These are phyloP conservation scores for Fusarium vanettenii DNA, from an alignment of 2,329 filamentous ascomycete species.

Conservation along the genomic window DNA sequence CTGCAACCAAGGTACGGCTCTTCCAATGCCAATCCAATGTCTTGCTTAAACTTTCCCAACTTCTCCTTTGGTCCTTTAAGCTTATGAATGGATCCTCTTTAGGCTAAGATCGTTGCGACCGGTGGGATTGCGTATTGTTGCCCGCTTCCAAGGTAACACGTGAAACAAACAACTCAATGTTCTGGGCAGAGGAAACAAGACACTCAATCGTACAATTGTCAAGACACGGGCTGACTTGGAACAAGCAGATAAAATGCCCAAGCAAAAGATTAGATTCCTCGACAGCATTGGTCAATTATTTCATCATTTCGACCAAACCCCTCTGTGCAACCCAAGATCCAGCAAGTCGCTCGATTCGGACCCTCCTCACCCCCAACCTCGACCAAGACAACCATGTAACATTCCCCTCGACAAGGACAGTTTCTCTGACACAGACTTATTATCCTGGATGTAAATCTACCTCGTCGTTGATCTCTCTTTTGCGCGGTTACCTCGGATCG, in stretches of 20 bases:
- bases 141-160: background rate
- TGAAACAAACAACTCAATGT: background rate
- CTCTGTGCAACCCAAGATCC: background rate
- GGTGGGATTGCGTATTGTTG: background rate
- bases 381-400: constrained; percentile 34
- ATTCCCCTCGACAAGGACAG: constrained; percentile 33
- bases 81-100: background rate
- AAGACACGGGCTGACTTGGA: background rate
- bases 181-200: background rate
- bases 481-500: constrained; percentile 34
- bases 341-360: constrained; percentile 6
- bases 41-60: background rate
- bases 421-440: constrained; percentile 38
- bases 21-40: background rate
- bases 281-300: background rate
- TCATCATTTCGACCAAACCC: background rate
- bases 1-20: background rate
- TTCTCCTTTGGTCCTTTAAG: background rate
- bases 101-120: background rate
- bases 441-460: constrained; percentile 9
- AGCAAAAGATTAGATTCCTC: background rate
- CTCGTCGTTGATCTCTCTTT: background rate
- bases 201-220: background rate
- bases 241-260: background rate
- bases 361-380: constrained; percentile 17